A percentile compares a stretch with the other conserved stretches of the same genome.
These are phyloP conservation scores for Micractinium conductrix DNA, from an alignment of 139 green algal genomes.

Conservation along the genomic window DNA sequence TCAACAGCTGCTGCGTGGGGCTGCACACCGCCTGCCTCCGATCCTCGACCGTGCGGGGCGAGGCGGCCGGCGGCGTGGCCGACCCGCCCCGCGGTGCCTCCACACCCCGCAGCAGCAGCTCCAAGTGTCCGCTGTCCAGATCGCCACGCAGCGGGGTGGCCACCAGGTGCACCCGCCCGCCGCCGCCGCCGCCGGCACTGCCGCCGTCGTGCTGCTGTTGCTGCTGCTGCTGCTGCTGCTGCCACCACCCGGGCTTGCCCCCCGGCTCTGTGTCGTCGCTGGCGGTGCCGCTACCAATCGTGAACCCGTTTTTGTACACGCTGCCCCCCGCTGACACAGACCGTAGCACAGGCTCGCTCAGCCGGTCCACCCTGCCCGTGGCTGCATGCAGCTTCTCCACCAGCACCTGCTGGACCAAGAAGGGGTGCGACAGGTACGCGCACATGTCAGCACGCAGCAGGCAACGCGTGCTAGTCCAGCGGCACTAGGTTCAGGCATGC, in stretches of 20 bases:
- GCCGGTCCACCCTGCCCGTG: not conserved
- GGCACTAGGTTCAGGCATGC: no score
- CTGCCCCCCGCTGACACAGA: not conserved
- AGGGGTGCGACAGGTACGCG: no score
- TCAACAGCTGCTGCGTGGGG: conserved; percentile 36
- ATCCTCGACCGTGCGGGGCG: not conserved
- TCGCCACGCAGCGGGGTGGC: no score
- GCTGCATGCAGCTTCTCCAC: conserved; percentile 12
- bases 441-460: no score
- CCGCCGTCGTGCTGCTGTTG: not conserved
- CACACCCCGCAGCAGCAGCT: conserved; percentile 4
- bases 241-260: conserved; percentile 18
- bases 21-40: conserved; percentile 23
- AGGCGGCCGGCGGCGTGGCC: not conserved
- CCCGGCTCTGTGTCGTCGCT: not conserved
- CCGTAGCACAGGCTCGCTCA: conserved; percentile 25
- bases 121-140: no score
- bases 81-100: not conserved
- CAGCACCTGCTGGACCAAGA: no score
- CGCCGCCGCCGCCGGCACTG: not conserved
- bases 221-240: conserved; percentile 7
- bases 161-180: not conserved
- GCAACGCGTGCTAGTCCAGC: no score
- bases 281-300: not conserved
- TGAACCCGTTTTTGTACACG: not conserved